Evolutionary conservation across 1,139 yeast genomes (phyloP).

Genomic region (Yamadazyma kanchanaburiensis): DNA sequence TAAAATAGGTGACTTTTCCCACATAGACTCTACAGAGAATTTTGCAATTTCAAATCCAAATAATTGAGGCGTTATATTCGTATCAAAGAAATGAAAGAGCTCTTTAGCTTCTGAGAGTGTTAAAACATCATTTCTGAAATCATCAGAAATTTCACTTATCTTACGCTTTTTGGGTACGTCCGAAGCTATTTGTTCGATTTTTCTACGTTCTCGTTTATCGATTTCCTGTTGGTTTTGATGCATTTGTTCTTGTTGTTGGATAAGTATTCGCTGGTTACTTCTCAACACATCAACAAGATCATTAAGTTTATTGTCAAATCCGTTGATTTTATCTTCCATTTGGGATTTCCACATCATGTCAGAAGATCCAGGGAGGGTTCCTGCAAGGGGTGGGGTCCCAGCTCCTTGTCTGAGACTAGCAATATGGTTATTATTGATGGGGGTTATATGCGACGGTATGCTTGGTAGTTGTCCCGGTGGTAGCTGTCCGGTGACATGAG

Average conservation of each 20-base stretch:
- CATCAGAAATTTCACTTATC: slow-evolving; percentile 16
- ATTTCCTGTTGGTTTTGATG: slow-evolving; percentile 4
- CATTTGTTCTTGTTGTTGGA: slow-evolving; percentile 20
- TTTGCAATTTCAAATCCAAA: slow-evolving; percentile 63
- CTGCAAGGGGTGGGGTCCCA: too few species aligned
- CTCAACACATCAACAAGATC: slow-evolving; percentile 37
- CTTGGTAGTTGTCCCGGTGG: too few species aligned
- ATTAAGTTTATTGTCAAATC: slow-evolving; percentile 46
- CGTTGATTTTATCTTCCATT: slow-evolving; percentile 43
- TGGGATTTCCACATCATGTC: slow-evolving; percentile 33
- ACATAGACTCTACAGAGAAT: slow-evolving; percentile 46
- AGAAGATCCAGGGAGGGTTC: too few species aligned
- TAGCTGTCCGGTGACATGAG: too few species aligned
- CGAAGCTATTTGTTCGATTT: slow-evolving; percentile 1
- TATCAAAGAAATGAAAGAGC: slow-evolving; percentile 50
- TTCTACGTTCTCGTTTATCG: background rate
- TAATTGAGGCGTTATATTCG: slow-evolving; percentile 58
- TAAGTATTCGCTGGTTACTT: slow-evolving; percentile 27
- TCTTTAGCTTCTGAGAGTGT: slow-evolving; percentile 45
- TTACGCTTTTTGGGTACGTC: slow-evolving; percentile 1
- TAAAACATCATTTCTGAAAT: slow-evolving; percentile 36
- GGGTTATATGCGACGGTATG: too few species aligned
- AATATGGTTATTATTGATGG: too few species aligned
- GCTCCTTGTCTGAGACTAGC: too few species aligned
- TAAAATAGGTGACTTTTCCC: slow-evolving; percentile 57